phyloP scores from a whole-genome alignment of 805 yeast species.

The Kregervanrija delftensis region DNA sequence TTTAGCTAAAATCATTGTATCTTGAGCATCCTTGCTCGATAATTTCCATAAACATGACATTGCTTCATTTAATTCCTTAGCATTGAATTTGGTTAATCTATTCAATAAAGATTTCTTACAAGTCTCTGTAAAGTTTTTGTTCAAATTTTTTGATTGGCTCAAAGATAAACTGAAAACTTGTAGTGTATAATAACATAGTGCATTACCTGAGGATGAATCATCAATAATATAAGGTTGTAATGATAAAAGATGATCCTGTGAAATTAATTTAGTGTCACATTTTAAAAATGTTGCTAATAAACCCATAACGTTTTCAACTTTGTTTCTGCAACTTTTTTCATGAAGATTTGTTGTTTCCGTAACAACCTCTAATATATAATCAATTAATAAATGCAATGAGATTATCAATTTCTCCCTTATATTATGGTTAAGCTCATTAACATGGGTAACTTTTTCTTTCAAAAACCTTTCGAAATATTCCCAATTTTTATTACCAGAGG shows the following conservation, averaged over 20 bases:
- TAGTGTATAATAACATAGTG: constrained; percentile 42
- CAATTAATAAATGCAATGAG: constrained; percentile 27
- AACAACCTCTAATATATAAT: constrained; percentile 29
- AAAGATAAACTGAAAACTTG: constrained; percentile 48
- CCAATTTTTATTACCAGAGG: constrained; percentile 32
- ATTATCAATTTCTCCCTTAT: constrained; percentile 12
- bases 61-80: constrained; percentile 62
- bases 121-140: constrained; percentile 42
- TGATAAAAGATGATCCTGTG: constrained; percentile 59
- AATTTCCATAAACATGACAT: constrained; percentile 63
- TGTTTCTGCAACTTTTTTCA: constrained; percentile 14
- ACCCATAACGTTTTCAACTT: constrained; percentile 34
- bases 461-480: constrained; percentile 43
- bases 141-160: constrained; percentile 34
- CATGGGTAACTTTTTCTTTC: constrained; percentile 34
- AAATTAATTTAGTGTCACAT: constrained; percentile 44
- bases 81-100: constrained; percentile 52
- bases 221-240: constrained; percentile 60
- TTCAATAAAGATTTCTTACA: constrained; percentile 47
- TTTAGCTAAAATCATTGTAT: constrained; percentile 43
- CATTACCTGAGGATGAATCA: constrained; percentile 33
- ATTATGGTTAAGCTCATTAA: constrained; percentile 15
- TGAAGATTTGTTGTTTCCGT: constrained; percentile 19
- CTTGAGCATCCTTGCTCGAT: constrained; percentile 35
- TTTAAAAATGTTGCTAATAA: constrained; percentile 52